Evolutionary conservation across 2,329 filamentous ascomycete genomes (phyloP), one percentile per base, ranked within the genome.

Genomic region (Aspergillus ochraceoroseus): DNA sequence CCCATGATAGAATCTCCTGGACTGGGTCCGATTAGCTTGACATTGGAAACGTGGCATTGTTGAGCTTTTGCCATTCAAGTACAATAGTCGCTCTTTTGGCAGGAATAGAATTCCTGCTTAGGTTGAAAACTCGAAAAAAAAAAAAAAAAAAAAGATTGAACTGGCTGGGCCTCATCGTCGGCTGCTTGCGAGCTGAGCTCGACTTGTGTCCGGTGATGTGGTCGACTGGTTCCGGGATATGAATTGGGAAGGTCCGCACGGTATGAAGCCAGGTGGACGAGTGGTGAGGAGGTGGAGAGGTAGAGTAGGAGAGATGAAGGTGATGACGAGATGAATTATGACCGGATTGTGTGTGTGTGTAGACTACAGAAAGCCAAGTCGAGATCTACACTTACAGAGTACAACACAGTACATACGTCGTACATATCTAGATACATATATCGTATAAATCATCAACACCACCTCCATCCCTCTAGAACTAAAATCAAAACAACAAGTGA

Each of bases 21-120:
- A 33, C 12, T 18, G n/a, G 34, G 20, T 38, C 29, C 39, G 29
- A 37, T 38, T 19, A 25, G 22, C 39, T 35, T 34, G 35, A 39
- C 35, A 39, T 32, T 41, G 38, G 29, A 38, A 31, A 32, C 33
- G 34, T 36, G 15, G 22, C 13, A 39, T 36, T 35, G 26, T 26
- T 13, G 32, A 17, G 27, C 32, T 20, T 14, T 41, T 44, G 33
- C 35, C 36, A 22, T 33, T 38, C 30, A 39, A 31, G 33, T 41
- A 45, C 32, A 39, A 32, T 38, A 49, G 48, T 52, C 50, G 42
- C 42, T 53, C 50, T 41, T 49, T 51, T 45, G 14, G 28, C 28
- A 25, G 34, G 9, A 32, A 34, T 26, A 19, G 18, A 18, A 28
- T 44, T 29, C 30, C 29, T 6, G n/a, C 7, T 1, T 31, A 23